Percentiles rank a stretch among this genome's conserved stretches.
Conservation (phyloP, 805 yeast genomes). For the Huiozyma naganishii region DNA sequence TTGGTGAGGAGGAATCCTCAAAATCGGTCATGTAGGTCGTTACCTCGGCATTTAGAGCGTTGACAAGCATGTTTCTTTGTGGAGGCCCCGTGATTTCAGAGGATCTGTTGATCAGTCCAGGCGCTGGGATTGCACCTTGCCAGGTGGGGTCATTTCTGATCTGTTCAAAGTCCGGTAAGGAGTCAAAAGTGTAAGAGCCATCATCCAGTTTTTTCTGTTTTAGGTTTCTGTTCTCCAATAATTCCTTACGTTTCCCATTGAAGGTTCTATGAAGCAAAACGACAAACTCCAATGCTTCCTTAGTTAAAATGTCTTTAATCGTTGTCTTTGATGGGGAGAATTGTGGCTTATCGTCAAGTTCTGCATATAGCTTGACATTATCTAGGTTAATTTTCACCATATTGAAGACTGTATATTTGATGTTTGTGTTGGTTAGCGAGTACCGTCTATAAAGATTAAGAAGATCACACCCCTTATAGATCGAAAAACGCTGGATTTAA, state of each 20-base stretch:
- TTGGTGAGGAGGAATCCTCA: conserved; percentile 80
- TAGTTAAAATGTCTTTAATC: conserved; percentile 29
- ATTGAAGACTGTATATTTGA: background rate
- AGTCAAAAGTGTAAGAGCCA: conserved; percentile 47
- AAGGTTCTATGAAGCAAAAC: conserved; percentile 67
- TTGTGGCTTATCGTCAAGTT: conserved; percentile 21
- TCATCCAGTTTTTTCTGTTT: conserved; percentile 51
- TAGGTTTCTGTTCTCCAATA: conserved; percentile 49
- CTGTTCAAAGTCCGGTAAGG: conserved; percentile 54
- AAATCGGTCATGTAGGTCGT: conserved; percentile 82
- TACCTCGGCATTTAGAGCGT: conserved; percentile 68
- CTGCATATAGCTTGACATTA: conserved; percentile 29
- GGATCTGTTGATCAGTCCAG: conserved; percentile 64
- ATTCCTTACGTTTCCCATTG: conserved; percentile 46
- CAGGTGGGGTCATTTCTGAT: conserved; percentile 66
- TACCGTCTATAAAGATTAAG: background rate
- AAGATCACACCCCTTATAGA: background rate
- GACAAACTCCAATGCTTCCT: conserved; percentile 49
- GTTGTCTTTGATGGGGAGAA: conserved; percentile 32
- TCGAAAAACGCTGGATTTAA: background rate
- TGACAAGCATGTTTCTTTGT: conserved; percentile 71
- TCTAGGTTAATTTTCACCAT: conserved; percentile 22
- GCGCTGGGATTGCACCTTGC: conserved; percentile 66
- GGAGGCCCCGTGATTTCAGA: conserved; percentile 83
- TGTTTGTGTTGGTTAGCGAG: background rate